Percentiles rank a stretch among this genome's conserved stretches.
Conservation (phyloP, 371 early-diverging fungal genomes). For the Funneliformis caledonium region DNA sequence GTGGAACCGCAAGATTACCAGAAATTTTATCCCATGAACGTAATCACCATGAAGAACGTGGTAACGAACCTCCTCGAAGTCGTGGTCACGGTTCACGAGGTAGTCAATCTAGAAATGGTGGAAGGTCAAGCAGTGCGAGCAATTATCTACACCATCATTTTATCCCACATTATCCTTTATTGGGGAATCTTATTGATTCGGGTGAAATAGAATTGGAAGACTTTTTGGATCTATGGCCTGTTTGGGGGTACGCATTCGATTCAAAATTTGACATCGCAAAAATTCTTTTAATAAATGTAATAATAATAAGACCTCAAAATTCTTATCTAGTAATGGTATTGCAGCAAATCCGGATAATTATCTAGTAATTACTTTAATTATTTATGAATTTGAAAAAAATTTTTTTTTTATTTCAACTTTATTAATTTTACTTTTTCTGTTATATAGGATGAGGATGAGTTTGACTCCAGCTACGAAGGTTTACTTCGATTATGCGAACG, state of each 20-base stretch:
- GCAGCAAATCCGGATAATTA: conserved; percentile 39
- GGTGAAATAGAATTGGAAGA: conserved; percentile 35
- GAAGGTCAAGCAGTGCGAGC: not conserved
- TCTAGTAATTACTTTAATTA: conserved; percentile 15
- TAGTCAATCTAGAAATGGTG: conserved; percentile 30
- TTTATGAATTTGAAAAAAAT: not conserved
- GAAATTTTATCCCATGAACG: conserved; percentile 10
- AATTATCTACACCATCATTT: conserved; percentile 35
- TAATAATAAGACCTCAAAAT: not conserved
- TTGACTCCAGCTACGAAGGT: conserved; percentile 37
- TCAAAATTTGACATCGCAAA: not conserved
- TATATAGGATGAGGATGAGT: conserved; percentile 39
- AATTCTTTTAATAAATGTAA: not conserved
- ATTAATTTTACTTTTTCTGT: not conserved
- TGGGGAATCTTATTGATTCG: conserved; percentile 25
- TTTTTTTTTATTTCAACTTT: no score
- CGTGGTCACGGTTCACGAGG: conserved; percentile 19
- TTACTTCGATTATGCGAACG: conserved; percentile 32
- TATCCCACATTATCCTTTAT: conserved; percentile 29
- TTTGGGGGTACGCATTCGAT: conserved; percentile 20
- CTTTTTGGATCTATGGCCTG: conserved; percentile 32
- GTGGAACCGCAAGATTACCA: conserved; percentile 7
- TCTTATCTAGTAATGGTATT: conserved; percentile 30
- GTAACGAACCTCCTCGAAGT: conserved; percentile 17
- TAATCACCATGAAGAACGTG: conserved; percentile 30